Percentiles rank a stretch among this genome's conserved stretches.
phyloP scores from a whole-genome alignment of 2,329 filamentous ascomycete species.

The Venturia pyrina region DNA sequence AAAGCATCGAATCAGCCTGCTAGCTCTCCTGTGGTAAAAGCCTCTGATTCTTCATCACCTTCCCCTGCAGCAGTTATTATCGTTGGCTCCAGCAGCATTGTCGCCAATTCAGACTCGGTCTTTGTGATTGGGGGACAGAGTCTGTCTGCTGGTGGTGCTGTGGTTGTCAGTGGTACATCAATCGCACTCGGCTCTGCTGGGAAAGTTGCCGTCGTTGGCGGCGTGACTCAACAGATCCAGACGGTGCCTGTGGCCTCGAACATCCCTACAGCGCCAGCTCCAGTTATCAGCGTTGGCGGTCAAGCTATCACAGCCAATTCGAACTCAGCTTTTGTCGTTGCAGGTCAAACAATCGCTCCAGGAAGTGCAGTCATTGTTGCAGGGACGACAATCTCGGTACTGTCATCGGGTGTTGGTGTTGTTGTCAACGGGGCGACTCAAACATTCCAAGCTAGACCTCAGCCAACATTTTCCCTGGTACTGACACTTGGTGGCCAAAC shows the following conservation, averaged over 20 bases:
- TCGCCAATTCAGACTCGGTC: neutral
- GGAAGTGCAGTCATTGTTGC: neutral
- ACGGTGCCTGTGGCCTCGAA: neutral
- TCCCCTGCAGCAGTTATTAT: neutral
- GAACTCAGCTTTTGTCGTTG: constrained; percentile 1
- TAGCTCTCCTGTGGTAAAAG: neutral
- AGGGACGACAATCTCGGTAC: neutral
- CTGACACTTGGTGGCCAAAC: neutral
- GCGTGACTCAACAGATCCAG: neutral
- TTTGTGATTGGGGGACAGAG: neutral
- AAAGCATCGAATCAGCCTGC: neutral
- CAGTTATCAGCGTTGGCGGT: neutral
- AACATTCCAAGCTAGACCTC: neutral
- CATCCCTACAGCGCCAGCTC: neutral
- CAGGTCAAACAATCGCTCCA: neutral
- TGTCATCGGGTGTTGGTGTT: neutral
- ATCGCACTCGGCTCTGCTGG: neutral
- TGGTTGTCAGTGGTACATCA: neutral
- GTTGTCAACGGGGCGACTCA: neutral
- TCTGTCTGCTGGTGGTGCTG: neutral
- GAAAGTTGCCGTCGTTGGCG: neutral
- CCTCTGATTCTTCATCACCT: neutral
- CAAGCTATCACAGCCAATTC: neutral
- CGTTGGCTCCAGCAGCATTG: neutral
- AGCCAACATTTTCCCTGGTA: neutral